Evolutionary conservation across 139 green algal species (phyloP), one percentile per base, ranked within the genome.

Genomic region (Chlamydomonas schloesseri): DNA sequence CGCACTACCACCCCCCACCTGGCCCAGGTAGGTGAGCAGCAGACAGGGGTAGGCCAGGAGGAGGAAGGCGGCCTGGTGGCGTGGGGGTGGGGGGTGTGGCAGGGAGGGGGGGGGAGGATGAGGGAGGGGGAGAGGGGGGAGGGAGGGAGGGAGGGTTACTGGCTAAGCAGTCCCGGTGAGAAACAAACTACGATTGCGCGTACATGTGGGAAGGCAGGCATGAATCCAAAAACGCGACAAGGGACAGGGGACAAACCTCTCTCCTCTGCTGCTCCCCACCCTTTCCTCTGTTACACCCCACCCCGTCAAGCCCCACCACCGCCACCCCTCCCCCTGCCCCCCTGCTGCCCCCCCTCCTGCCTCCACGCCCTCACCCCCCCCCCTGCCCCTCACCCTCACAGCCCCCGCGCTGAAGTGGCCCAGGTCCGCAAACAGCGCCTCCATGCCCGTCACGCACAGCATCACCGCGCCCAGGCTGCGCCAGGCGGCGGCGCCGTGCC

Each of bases 371-470:
- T 62, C 55, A 62, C 55, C 55, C 55, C 55, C 55, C 55, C 13
- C 55, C 21, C 55, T 24, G 9, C 55, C 18, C 55, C 55, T 62
- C 78, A 89, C 74, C 87, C 80, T 76, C 42, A 96, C 89, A 62
- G 89, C 79, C 0, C 24, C 26, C 31, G 53, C 23, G 23, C 70
- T 89, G 82, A 96, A 95, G 84, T 96, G 94, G 15, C 94, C 93
- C 78, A 96, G 36, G 79, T 95, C 94, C 17, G 93, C 93, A 87
- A 92, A 97, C 79, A 96, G 91, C 29, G 94, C 94, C 89, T 97
- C 94, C 0, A 88, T 78, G 15, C 94, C 94, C 29, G 94, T 96
- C 20, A 96, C 72, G 46, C 81, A 86, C 55, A 96, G 92, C 76
- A 96, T 87, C 37, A 95, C 87, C 29, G 84, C 83, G 33, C 89